phyloP scores from a whole-genome alignment of 345 rosid species.

The Murraya koenigii region DNA sequence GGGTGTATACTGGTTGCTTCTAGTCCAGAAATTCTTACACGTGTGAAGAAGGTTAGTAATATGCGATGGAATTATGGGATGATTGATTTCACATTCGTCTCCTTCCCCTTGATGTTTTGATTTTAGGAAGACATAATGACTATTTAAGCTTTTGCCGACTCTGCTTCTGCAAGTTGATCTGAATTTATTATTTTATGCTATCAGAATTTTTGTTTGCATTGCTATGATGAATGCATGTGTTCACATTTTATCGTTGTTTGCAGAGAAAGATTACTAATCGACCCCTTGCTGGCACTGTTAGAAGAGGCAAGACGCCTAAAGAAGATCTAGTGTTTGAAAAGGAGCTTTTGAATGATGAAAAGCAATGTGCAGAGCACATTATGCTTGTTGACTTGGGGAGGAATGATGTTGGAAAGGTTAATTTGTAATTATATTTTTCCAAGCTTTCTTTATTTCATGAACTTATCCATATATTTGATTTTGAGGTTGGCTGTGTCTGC shows the following conservation, averaged over 20 bases:
- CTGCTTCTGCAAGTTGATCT: background rate
- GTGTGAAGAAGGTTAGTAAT: slow-evolving; percentile 66
- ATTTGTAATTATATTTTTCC: background rate
- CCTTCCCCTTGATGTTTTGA: background rate
- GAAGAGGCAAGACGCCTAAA: slow-evolving; percentile 84
- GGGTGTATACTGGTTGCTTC: slow-evolving; percentile 92
- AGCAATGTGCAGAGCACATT: slow-evolving; percentile 95
- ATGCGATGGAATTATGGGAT: background rate
- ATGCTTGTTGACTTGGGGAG: slow-evolving; percentile 98
- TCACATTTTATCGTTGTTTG: background rate
- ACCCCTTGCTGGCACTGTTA: slow-evolving; percentile 91
- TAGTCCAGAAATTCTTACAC: slow-evolving; percentile 91
- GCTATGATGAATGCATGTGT: background rate
- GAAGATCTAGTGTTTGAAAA: slow-evolving; percentile 76
- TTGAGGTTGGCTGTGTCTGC: slow-evolving; percentile 21
- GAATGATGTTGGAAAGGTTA: slow-evolving; percentile 97
- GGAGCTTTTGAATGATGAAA: slow-evolving; percentile 79
- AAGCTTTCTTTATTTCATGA: background rate
- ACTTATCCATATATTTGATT: background rate
- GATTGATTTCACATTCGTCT: background rate
- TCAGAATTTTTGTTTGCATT: background rate
- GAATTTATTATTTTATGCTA: background rate
- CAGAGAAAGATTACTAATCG: slow-evolving; percentile 73
- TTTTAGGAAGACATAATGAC: background rate
- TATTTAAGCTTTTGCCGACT: background rate